Evolutionary conservation across 108 stramenopile species (phyloP).

Genomic region (Aurantiochytrium sp.): DNA sequence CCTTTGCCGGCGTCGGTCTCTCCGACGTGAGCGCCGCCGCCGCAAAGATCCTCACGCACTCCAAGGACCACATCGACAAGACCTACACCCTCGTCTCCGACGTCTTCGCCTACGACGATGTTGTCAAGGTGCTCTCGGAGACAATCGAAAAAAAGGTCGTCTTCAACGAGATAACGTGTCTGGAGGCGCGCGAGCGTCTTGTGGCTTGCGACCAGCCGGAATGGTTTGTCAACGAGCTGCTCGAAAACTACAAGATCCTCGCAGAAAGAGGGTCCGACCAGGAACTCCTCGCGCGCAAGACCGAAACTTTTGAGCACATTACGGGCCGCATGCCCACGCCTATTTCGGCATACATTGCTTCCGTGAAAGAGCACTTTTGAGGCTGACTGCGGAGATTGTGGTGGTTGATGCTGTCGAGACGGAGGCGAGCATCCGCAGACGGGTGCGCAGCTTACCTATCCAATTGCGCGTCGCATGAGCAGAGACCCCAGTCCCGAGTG

Average conservation of each 20-base stretch:
- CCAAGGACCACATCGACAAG: neutral
- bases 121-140: neutral
- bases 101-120: neutral
- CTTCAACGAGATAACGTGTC: neutral
- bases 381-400: no score
- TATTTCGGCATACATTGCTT: neutral
- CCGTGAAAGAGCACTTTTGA: no score
- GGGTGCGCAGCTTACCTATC: no score
- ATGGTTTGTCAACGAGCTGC: neutral
- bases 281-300: neutral
- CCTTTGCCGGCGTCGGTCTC: neutral
- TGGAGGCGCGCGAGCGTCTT: neutral
- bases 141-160: neutral
- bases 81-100: neutral
- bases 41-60: neutral
- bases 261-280: neutral
- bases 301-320: neutral
- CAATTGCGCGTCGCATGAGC: no score
- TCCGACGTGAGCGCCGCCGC: neutral
- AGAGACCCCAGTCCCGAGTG: no score
- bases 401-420: no score
- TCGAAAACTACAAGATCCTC: neutral
- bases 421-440: no score
- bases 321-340: neutral
- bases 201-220: neutral